Conservation (phyloP, 441 rosid genomes). For the Sinapis alba region DNA sequence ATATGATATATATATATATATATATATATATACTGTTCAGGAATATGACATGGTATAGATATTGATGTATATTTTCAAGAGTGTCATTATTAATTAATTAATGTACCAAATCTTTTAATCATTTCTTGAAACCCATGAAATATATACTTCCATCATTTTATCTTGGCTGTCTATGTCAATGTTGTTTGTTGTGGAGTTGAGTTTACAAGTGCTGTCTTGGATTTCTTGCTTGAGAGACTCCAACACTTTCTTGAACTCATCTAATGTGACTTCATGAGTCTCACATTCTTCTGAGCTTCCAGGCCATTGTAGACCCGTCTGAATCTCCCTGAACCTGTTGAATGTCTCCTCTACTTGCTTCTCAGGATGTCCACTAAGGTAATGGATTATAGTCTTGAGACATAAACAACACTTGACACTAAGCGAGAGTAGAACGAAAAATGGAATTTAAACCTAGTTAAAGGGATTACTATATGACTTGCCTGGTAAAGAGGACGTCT, state of each 20-base stretch:
- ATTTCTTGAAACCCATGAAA: neutral
- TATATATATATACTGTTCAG: neutral
- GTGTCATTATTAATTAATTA: neutral
- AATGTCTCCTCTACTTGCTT: constrained; percentile 37
- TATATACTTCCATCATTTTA: neutral
- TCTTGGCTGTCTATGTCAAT: neutral
- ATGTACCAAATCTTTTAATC: constrained; percentile 6
- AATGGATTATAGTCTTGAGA: constrained; percentile 48
- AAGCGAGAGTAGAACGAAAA: neutral
- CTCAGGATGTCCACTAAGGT: constrained; percentile 25
- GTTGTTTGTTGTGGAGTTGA: neutral
- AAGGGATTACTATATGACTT: constrained; percentile 7
- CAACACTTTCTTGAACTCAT: constrained; percentile 50
- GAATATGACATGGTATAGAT: neutral
- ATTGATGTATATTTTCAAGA: neutral
- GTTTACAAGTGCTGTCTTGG: constrained; percentile 19
- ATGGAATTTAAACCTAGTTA: neutral
- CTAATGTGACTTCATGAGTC: constrained; percentile 16
- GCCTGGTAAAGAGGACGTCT: constrained; percentile 63
- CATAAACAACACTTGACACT: neutral
- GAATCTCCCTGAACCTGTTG: constrained; percentile 44
- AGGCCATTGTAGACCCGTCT: constrained; percentile 32
- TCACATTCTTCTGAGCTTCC: constrained; percentile 37
- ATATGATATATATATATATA: neutral
- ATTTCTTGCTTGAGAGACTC: constrained; percentile 44